Evolutionary conservation across 441 rosid genomes (phyloP), one percentile per base, ranked within the genome.

Genomic region (Erodium texanum): DNA sequence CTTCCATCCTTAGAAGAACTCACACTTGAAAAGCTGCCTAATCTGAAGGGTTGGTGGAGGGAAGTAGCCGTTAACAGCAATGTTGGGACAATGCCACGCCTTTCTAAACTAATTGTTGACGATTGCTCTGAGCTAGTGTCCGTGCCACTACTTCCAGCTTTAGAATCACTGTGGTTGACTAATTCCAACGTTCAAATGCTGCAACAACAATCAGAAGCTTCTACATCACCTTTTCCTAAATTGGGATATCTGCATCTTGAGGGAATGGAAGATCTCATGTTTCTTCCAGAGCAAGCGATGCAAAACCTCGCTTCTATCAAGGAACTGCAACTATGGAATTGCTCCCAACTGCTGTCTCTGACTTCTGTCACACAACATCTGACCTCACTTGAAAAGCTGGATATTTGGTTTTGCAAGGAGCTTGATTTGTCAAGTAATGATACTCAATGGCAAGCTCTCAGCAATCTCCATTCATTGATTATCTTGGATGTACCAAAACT

Each of bases 31-130:
- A 11, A 70, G 15, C 63, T 68, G 36, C 64, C 43, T n/a, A 29
- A 64, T n/a, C 48, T 71, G 5, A 68, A 65, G 65, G 71, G 75
- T 29, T 76, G 79, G 75, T 62, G 65, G 67, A 68, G 69, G 7
- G 41, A 5, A 34, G 41, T 34, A 34, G 7, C 41, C 7, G 7
- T 3, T 34, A 34, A 34, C 41, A 34, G 1, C 20, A 2, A 12
- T 14, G 20, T 36, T 20, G 18, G 11, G 12, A 14, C 18, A 19
- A 76, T 80, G 43, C 71, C 76, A 32, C 0, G 29, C 34, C 75
- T 77, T 52, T 66, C 77, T 5, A 23, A 61, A 19, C 11, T 79
- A 50, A 16, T 10, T 0, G 24, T 76, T 24, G 24, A 10, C 3
- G 23, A 66, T n/a, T 74, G 83, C 58, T 70, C 72, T 0, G 41